phyloP scores from a whole-genome alignment of 2,329 filamentous ascomycete species.

The Pestalotiopsis sp. region DNA sequence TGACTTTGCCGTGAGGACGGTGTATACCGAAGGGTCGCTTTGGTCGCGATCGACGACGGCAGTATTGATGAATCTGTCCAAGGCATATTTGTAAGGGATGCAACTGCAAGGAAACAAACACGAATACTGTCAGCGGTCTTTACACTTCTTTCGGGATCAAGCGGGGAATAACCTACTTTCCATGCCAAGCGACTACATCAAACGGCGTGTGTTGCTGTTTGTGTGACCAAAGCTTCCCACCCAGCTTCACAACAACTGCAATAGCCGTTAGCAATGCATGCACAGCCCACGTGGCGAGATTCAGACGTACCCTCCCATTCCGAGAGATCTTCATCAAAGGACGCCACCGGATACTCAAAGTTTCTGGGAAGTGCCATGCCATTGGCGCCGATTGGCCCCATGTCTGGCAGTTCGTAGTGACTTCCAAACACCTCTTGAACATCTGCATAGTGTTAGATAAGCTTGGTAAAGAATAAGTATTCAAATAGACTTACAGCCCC shows the following conservation, averaged over 20 bases:
- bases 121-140: slow-evolving; percentile 2
- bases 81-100: slow-evolving; percentile 50
- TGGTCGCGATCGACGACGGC: slow-evolving; percentile 63
- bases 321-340: slow-evolving; percentile 40
- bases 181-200: slow-evolving; percentile 70
- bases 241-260: slow-evolving; percentile 58
- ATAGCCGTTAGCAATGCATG: neutral
- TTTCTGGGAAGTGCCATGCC: slow-evolving; percentile 66
- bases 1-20: slow-evolving; percentile 61
- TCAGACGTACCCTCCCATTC: slow-evolving; percentile 23
- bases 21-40: slow-evolving; percentile 64
- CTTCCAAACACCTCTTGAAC: slow-evolving; percentile 66
- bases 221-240: slow-evolving; percentile 59
- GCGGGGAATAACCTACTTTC: slow-evolving; percentile 51
- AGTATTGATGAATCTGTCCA: slow-evolving; percentile 57
- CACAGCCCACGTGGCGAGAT: slow-evolving; percentile 4
- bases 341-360: slow-evolving; percentile 63
- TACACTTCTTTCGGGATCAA: neutral
- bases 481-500: slow-evolving; percentile 46
- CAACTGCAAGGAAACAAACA: slow-evolving; percentile 11
- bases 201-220: slow-evolving; percentile 65
- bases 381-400: slow-evolving; percentile 67
- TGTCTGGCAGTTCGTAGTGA: slow-evolving; percentile 64
- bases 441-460: neutral
- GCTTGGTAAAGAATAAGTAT: no score